phyloP scores from a whole-genome alignment of 805 yeast species.

The Isabelozyma gotoi region DNA sequence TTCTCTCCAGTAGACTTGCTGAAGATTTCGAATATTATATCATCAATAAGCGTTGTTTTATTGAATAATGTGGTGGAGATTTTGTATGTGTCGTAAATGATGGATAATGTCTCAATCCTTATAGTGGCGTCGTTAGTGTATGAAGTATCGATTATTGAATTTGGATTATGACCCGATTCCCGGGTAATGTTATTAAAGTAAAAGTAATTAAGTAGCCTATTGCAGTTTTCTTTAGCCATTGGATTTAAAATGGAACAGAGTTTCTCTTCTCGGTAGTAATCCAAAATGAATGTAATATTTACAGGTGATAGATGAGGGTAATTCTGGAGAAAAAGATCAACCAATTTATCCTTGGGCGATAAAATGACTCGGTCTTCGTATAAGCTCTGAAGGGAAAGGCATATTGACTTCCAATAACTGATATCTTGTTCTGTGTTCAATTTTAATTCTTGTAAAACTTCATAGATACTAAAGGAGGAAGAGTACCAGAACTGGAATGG shows the following conservation, averaged over 20 bases:
- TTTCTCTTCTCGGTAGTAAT: constrained; percentile 47
- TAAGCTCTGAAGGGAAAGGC: constrained; percentile 31
- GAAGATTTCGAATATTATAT: constrained; percentile 32
- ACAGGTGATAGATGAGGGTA: constrained; percentile 34
- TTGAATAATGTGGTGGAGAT: constrained; percentile 29
- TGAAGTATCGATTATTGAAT: not conserved
- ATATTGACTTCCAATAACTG: constrained; percentile 32
- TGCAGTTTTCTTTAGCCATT: constrained; percentile 51
- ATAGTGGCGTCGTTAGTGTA: constrained; percentile 12
- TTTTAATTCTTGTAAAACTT: constrained; percentile 25
- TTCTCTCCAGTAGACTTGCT: constrained; percentile 23
- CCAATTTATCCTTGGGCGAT: constrained; percentile 44
- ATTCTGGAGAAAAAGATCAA: constrained; percentile 40
- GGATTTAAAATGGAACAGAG: constrained; percentile 54
- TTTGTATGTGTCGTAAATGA: constrained; percentile 36
- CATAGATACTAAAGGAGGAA: constrained; percentile 38
- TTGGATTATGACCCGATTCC: not conserved
- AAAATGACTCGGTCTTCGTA: constrained; percentile 31
- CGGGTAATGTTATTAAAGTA: constrained; percentile 23
- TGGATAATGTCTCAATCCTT: constrained; percentile 29
- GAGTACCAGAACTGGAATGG: constrained; percentile 45
- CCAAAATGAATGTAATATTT: constrained; percentile 44
- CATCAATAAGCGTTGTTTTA: constrained; percentile 28
- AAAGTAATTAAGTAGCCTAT: constrained; percentile 45
- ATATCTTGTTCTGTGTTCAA: constrained; percentile 26